phyloP scores from a whole-genome alignment of 2,329 filamentous ascomycete species.

The Xylariaceae sp. region DNA sequence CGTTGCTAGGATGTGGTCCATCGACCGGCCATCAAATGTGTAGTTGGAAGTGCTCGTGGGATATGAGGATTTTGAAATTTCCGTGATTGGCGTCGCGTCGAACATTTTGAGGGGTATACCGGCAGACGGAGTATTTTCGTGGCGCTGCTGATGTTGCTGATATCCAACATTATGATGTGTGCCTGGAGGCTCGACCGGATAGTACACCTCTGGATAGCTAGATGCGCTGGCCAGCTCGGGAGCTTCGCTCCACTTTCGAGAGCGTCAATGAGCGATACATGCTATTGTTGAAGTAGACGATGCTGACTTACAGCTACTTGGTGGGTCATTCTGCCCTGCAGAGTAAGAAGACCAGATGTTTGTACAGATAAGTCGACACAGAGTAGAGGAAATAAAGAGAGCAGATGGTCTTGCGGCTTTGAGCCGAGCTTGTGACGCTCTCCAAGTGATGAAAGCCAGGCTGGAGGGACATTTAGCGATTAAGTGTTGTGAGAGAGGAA shows the following conservation, averaged over 20 bases:
- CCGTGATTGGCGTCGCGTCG: slow-evolving; percentile 15
- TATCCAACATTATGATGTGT: slow-evolving; percentile 13
- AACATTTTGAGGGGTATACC: slow-evolving; percentile 20
- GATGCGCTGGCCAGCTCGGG: slow-evolving; percentile 26
- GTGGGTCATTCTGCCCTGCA: too few species aligned
- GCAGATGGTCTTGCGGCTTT: too few species aligned
- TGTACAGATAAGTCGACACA: too few species aligned
- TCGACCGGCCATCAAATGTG: slow-evolving; percentile 20
- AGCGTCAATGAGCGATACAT: too few species aligned
- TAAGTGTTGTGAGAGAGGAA: too few species aligned
- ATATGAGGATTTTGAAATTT: slow-evolving; percentile 12
- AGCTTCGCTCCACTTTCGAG: slow-evolving; percentile 30
- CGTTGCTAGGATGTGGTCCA: slow-evolving; percentile 12
- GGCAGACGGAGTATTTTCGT: slow-evolving; percentile 2
- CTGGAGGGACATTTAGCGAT: too few species aligned
- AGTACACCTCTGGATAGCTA: slow-evolving; percentile 30
- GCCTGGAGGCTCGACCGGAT: slow-evolving; percentile 27
- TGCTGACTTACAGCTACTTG: too few species aligned
- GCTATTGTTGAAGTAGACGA: too few species aligned
- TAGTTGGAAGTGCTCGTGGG: slow-evolving; percentile 13
- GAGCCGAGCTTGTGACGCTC: too few species aligned
- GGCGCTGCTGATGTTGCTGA: not conserved
- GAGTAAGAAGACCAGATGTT: too few species aligned
- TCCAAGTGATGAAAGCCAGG: too few species aligned
- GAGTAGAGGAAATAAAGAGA: too few species aligned